Conservation (phyloP, 176 grass and related monocot genomes). For the Cocos nucifera region DNA sequence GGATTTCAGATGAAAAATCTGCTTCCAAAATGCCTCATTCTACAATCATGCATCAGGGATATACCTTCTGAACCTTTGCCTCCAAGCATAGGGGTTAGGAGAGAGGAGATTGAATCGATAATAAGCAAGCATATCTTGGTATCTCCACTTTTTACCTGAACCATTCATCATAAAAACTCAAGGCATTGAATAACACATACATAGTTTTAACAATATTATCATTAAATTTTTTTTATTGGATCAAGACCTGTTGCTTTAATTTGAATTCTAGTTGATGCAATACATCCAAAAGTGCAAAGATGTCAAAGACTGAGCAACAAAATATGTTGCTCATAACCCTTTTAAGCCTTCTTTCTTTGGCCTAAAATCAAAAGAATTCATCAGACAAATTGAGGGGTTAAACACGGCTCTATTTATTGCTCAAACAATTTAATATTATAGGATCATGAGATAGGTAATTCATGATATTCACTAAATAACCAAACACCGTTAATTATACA, state of each 20-base stretch:
- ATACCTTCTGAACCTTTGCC: constrained; percentile 87
- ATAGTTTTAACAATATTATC: not conserved
- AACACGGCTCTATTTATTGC: too few species aligned
- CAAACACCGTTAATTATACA: too few species aligned
- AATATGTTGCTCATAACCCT: constrained; percentile 61
- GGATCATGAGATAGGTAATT: too few species aligned
- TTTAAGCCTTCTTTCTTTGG: constrained; percentile 41
- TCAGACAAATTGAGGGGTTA: not conserved
- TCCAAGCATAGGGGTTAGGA: constrained; percentile 64
- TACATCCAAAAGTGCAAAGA: constrained; percentile 73
- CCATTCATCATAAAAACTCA: constrained; percentile 6
- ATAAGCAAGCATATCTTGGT: constrained; percentile 64
- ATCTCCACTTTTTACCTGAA: constrained; percentile 37
- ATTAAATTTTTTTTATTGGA: not conserved
- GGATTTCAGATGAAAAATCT: too few species aligned
- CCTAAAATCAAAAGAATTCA: constrained; percentile 27
- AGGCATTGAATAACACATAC: constrained; percentile 4
- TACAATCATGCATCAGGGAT: constrained; percentile 7
- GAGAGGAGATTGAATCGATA: constrained; percentile 79
- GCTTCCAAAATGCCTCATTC: too few species aligned
- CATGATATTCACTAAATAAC: too few species aligned
- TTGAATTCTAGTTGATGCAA: constrained; percentile 56
- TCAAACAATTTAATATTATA: too few species aligned
- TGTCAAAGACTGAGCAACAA: constrained; percentile 68
- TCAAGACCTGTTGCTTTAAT: constrained; percentile 45